Percentiles rank a stretch among this genome's conserved stretches.
phyloP scores from a whole-genome alignment of 164 flowering plant genomes.

The Umbilicus rupestris region DNA sequence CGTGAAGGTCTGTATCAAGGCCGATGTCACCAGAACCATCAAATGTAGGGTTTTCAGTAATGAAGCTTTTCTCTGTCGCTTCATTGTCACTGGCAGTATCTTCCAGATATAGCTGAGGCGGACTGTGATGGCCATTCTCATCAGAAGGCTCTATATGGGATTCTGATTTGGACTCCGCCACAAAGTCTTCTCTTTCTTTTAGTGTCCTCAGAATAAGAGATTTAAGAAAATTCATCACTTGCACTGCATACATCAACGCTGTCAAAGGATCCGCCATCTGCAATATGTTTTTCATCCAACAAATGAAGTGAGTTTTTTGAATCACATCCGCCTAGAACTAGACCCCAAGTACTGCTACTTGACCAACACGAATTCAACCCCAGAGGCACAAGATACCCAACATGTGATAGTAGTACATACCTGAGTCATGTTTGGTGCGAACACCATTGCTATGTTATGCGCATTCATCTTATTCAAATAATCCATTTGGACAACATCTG shows the following conservation, averaged over 20 bases:
- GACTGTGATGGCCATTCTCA: conserved; percentile 42
- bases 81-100: conserved; percentile 19
- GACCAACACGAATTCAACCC: not conserved
- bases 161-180: conserved; percentile 26
- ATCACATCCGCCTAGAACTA: not conserved
- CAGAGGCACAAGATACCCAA: not conserved
- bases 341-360: not conserved
- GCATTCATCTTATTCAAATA: conserved; percentile 77
- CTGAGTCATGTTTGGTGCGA: conserved; percentile 87
- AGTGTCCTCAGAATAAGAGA: conserved; percentile 48
- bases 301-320: not conserved
- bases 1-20: not conserved
- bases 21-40: conserved; percentile 15
- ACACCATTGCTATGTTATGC: conserved; percentile 74
- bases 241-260: conserved; percentile 83
- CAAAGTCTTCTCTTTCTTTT: conserved; percentile 46
- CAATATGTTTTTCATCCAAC: conserved; percentile 9
- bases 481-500: conserved; percentile 72
- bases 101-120: conserved; percentile 27
- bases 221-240: conserved; percentile 85
- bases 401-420: conserved; percentile 18
- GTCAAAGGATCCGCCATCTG: conserved; percentile 90
- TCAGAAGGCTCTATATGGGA: conserved; percentile 39
- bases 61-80: conserved; percentile 23
- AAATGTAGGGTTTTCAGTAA: conserved; percentile 20